Base-by-base conservation (phyloP, 805 yeast species). In the Pichia gijzeniarum region DNA sequence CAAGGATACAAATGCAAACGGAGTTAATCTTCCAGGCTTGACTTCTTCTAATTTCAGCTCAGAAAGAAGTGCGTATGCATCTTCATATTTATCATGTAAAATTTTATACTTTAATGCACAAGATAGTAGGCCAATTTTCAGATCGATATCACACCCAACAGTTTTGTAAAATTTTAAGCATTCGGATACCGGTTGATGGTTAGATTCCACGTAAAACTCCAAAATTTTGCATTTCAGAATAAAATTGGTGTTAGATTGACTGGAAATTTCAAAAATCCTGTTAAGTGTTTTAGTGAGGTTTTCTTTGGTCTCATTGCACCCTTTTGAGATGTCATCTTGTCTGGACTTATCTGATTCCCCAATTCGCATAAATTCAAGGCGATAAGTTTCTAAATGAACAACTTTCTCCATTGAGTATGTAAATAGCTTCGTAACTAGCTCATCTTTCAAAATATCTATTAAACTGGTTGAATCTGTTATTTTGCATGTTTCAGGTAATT, bases 1-100 rank as follows among this genome's bases (percentile, higher is more conserved):
- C 32, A 61, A 48, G 1, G 60, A 47, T 9, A 55, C 60, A 49
- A 62, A 62, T 35, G 53, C 56, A 45, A 60, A 59, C 17, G 50
- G 36, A 18, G 50, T 50, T 44, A 61, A 40, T 16, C 49, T 49
- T n/a, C 56, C 51, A 16, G 47, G 45, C 1, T 58, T 51, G 47
- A 55, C 54, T 40, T 55, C 53, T 12, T 63, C 58, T 1, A 61
- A 40, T 16, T 48, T 49, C 41, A 61, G 42, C 40, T 58, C 57
- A 16, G 50, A 48, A 7, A 58, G 25, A n/a, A 38, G 35, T 17
- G 40, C 47, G 33, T 48, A 47, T 30, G 55, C 45, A 14, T 47
- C 48, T 32, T 20, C 30, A 14, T 31, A 39, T 20, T 39, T 21
- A 3, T 49, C 40, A 25, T 54, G 43, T 30, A 56, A 37, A 22